A percentile compares a stretch with the other conserved stretches of the same genome.
Conservation (phyloP, 2,329 filamentous ascomycete species). For the Aspergillus eucalypticola region DNA sequence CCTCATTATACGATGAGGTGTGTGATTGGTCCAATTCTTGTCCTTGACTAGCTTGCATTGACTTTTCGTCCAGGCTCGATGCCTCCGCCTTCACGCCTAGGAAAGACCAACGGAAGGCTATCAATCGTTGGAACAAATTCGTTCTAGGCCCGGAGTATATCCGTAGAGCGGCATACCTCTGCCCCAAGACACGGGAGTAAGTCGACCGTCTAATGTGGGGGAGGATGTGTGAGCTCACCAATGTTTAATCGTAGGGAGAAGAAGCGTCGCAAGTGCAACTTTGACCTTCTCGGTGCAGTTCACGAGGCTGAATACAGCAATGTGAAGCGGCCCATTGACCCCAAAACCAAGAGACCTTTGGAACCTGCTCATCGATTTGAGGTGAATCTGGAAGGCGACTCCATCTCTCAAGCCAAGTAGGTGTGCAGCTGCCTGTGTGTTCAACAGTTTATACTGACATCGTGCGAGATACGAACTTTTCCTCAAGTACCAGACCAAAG, state of each 20-base stretch:
- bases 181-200: constrained; percentile 48
- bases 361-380: constrained; percentile 53
- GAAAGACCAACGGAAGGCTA: constrained; percentile 49
- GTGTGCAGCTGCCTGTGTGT: constrained; percentile 8
- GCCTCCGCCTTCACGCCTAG: constrained; percentile 45
- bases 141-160: constrained; percentile 51
- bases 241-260: constrained; percentile 40
- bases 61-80: constrained; percentile 37
- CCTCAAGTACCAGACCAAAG: constrained; percentile 47
- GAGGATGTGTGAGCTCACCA: not conserved
- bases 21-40: not conserved
- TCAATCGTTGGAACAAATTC: constrained; percentile 52
- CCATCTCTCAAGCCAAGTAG: constrained; percentile 49
- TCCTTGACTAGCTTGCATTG: not conserved
- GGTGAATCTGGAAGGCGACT: constrained; percentile 50
- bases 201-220: constrained; percentile 17
- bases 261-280: constrained; percentile 43
- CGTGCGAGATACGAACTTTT: constrained; percentile 46
- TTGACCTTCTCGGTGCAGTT: constrained; percentile 45
- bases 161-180: constrained; percentile 46
- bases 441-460: constrained; percentile 1
- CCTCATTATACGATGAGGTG: constrained; percentile 68
- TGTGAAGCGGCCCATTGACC: constrained; percentile 46
- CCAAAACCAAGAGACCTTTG: constrained; percentile 44
- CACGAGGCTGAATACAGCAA: constrained; percentile 48